phyloP scores from a whole-genome alignment of 257 asterid genomes.

The Solanum bulbocastanum region DNA sequence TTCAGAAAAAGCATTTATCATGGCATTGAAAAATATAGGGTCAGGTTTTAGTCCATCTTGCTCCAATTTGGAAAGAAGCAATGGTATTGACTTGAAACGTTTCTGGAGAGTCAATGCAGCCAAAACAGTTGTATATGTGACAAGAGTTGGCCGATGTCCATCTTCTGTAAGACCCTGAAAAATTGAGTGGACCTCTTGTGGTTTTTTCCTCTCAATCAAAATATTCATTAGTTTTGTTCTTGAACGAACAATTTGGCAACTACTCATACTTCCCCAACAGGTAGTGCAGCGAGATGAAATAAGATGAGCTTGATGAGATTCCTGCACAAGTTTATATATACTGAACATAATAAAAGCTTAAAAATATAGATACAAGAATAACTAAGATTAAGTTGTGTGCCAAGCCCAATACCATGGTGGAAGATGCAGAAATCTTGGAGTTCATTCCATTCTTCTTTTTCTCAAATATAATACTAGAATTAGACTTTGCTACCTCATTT shows the following conservation, averaged over 20 bases:
- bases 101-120: constrained; percentile 73
- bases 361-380: neutral
- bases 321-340: constrained; percentile 27
- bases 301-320: constrained; percentile 17
- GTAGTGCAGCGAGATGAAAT: constrained; percentile 34
- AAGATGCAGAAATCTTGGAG: constrained; percentile 29
- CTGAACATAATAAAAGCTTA: neutral
- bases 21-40: constrained; percentile 84
- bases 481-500: constrained; percentile 19
- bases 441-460: constrained; percentile 34
- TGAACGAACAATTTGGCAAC: constrained; percentile 70
- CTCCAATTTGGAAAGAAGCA: constrained; percentile 63
- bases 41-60: constrained; percentile 72
- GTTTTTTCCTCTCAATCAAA: constrained; percentile 54
- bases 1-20: constrained; percentile 92
- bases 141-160: constrained; percentile 87
- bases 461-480: constrained; percentile 1
- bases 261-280: constrained; percentile 30
- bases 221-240: constrained; percentile 81
- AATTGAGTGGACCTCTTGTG: constrained; percentile 59
- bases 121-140: constrained; percentile 77
- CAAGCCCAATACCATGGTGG: constrained; percentile 21
- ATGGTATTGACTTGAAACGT: constrained; percentile 68
- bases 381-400: neutral
- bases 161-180: constrained; percentile 58